Evolutionary conservation across 2,329 filamentous ascomycete genomes (phyloP).

Genomic region (Madurella fahalii): DNA sequence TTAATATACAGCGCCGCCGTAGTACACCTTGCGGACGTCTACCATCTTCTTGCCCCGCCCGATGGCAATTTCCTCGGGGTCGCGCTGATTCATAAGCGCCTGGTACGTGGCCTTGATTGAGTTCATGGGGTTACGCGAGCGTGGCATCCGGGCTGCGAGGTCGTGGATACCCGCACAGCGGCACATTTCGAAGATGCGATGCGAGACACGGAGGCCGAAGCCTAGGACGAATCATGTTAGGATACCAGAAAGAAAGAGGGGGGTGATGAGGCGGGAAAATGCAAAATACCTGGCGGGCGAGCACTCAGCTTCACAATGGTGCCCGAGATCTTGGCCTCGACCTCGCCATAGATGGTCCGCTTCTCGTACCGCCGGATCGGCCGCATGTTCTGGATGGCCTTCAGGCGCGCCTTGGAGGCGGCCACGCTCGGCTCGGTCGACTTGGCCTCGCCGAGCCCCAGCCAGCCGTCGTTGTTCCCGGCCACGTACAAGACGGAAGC

Average conservation of each 20-base stretch:
- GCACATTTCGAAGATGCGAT: slow-evolving; percentile 92
- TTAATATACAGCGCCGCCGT: slow-evolving; percentile 70
- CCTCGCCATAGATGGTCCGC: slow-evolving; percentile 83
- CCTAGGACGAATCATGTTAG: slow-evolving; percentile 48
- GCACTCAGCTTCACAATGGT: slow-evolving; percentile 76
- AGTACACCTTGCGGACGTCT: slow-evolving; percentile 95
- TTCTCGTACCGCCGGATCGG: slow-evolving; percentile 90
- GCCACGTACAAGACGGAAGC: slow-evolving; percentile 74
- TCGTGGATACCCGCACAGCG: slow-evolving; percentile 83
- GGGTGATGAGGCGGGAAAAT: neutral
- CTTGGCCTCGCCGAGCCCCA: slow-evolving; percentile 90
- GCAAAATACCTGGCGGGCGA: slow-evolving; percentile 75
- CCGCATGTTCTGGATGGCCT: slow-evolving; percentile 86
- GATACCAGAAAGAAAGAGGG: neutral
- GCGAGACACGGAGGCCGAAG: slow-evolving; percentile 88
- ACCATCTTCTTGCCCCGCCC: slow-evolving; percentile 93
- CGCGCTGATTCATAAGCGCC: slow-evolving; percentile 75
- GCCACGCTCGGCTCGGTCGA: slow-evolving; percentile 69
- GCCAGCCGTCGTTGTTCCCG: slow-evolving; percentile 78
- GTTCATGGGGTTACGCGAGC: slow-evolving; percentile 95
- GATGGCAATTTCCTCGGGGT: slow-evolving; percentile 85
- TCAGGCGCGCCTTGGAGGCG: slow-evolving; percentile 66
- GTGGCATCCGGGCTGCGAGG: slow-evolving; percentile 74
- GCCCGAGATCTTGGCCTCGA: slow-evolving; percentile 82
- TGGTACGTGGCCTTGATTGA: slow-evolving; percentile 87